A percentile compares a stretch with the other conserved stretches of the same genome.
These are phyloP conservation scores for Pascua guehoae DNA, from an alignment of 1,284 basidiomycete genomes.

Conservation along the genomic window DNA sequence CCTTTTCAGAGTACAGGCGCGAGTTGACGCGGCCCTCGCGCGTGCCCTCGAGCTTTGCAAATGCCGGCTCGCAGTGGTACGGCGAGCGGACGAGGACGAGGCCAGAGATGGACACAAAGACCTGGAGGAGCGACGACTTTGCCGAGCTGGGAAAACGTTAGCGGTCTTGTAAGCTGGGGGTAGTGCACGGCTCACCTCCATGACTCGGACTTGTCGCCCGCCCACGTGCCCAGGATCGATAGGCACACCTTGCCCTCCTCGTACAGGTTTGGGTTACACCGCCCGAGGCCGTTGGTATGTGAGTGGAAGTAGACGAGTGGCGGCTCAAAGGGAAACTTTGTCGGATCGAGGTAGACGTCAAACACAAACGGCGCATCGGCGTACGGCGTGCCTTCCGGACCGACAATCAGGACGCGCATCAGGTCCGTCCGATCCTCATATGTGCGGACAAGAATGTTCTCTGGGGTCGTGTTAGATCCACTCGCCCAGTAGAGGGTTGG, in stretches of 20 bases:
- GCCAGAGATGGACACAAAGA: constrained; percentile 88
- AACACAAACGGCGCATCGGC: constrained; percentile 91
- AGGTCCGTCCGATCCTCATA: constrained; percentile 77
- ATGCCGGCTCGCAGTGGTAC: constrained; percentile 90
- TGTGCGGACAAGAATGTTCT: constrained; percentile 54
- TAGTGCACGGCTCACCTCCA: constrained; percentile 64
- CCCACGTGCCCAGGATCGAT: constrained; percentile 87
- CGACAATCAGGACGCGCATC: constrained; percentile 81
- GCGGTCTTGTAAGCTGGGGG: too few species aligned
- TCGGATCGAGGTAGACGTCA: constrained; percentile 84
- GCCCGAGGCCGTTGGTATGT: constrained; percentile 89
- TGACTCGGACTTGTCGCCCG: constrained; percentile 76
- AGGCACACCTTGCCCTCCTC: constrained; percentile 94
- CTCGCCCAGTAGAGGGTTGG: too few species aligned
- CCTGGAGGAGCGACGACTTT: constrained; percentile 78
- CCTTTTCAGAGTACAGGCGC: constrained; percentile 63
- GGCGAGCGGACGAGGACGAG: constrained; percentile 88
- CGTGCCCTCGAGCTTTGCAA: constrained; percentile 79
- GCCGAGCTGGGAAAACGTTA: constrained; percentile 52
- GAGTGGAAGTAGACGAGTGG: constrained; percentile 86
- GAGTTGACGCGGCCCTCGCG: constrained; percentile 78
- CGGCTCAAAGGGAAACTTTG: constrained; percentile 75
- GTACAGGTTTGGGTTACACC: constrained; percentile 78
- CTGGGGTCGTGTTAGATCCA: constrained; percentile 46
- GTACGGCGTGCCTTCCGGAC: constrained; percentile 89